Base-by-base conservation (phyloP, 2,329 filamentous ascomycete genomes). In the Elsinoe necatrix region DNA sequence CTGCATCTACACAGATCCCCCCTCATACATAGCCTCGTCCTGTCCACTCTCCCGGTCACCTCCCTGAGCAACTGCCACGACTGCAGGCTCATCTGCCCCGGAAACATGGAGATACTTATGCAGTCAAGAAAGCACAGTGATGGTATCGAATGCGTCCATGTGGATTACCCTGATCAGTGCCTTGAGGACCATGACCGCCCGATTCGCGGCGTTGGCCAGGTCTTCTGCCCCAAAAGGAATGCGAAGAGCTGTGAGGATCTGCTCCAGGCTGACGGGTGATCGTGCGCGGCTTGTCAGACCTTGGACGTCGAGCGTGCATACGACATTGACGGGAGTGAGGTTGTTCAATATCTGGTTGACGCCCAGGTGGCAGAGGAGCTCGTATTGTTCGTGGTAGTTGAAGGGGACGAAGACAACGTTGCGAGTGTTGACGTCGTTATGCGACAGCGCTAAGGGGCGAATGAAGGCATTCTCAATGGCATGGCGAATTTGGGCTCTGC, bases 171-270 rank as follows among this genome's bases (percentile, higher is more conserved):
- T 52, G 11, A 67, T 39, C 45, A 66, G 48, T 1, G 56, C 58
- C 58, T 64, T 62, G 61, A 68, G 61, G 6, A 63, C 62, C 48
- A 66, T 67, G 1, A 64, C 65, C 4, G 67, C 66, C 54, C 68
- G 65, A 29, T 68, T 67, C 18, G 61, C 61, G 9, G 66, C 66
- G 54, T 66, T 66, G 34, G 67, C 65, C 27, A 59, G 58, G 18
- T 37, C 25, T 2, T 34, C 14, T 11, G 34, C 3, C 14, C 12
- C 18, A 16, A 31, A 8, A 3, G 12, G 18, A 5, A 52, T 34
- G 7, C 4, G 5, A 20, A 52, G 48, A 3, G 14, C 25, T 3
- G 27, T 34, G 12, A 52, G 48, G 12, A 52, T 27, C 29, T 37
- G 14, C 16, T 18, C n/a, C 27, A 52, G 48, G 11, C 29, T 25